Evolutionary conservation across 2,329 filamentous ascomycete genomes (phyloP).

Genomic region (Hymenoscyphus occultus): DNA sequence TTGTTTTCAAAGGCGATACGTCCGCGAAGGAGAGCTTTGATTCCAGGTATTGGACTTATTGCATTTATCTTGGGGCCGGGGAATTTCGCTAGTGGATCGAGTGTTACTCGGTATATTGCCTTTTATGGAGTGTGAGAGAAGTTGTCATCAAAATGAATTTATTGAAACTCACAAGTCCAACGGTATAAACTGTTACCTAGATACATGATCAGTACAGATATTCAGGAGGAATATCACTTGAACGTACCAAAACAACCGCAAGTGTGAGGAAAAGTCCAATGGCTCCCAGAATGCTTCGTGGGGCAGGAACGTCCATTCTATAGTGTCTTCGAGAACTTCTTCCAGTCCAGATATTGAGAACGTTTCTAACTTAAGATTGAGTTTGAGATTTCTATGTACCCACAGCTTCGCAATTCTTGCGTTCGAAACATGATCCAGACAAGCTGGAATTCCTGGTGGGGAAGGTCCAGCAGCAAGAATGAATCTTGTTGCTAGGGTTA

Average conservation of each 20-base stretch:
- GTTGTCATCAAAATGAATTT: too few species aligned
- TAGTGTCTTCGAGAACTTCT: background rate
- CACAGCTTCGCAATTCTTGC: background rate
- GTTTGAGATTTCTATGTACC: background rate
- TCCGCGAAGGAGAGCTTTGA: slow-evolving; percentile 16
- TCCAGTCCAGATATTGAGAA: background rate
- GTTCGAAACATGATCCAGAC: background rate
- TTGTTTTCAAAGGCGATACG: slow-evolving; percentile 22
- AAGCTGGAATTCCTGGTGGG: background rate
- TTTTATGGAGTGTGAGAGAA: background rate
- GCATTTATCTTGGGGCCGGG: slow-evolving; percentile 33
- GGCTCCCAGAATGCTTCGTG: slow-evolving; percentile 14
- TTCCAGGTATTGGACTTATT: slow-evolving; percentile 19
- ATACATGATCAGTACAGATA: background rate
- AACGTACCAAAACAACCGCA: slow-evolving; percentile 11
- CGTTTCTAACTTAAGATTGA: background rate
- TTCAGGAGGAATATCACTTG: background rate
- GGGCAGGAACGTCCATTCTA: slow-evolving; percentile 13
- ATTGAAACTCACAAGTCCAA: slow-evolving; percentile 16
- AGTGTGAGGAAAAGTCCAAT: slow-evolving; percentile 13
- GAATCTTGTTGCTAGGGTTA: too few species aligned
- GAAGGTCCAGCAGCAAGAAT: background rate
- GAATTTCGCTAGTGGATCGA: slow-evolving; percentile 37
- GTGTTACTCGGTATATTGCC: slow-evolving; percentile 19
- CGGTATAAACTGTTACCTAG: slow-evolving; percentile 10